Conservation (phyloP, 306 rosid species). For the Albizia julibrissin region DNA sequence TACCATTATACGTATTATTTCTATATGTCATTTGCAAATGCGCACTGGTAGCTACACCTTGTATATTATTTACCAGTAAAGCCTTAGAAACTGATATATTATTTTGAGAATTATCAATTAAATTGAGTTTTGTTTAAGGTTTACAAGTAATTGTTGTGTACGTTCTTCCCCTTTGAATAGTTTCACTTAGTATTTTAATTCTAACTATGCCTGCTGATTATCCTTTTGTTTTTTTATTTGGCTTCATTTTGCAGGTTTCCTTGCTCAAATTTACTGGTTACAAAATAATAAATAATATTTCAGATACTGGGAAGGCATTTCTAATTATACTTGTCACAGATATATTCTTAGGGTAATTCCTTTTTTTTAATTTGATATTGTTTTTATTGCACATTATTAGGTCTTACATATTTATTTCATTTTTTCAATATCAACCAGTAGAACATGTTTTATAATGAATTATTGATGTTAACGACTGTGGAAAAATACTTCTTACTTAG, state of each 20-base stretch:
- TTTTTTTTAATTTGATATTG: slow-evolving; percentile 20
- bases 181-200: slow-evolving; percentile 7
- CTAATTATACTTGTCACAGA: slow-evolving; percentile 84
- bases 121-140: background rate
- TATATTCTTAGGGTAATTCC: slow-evolving; percentile 90
- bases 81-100: background rate
- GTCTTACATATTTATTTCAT: background rate
- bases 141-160: background rate
- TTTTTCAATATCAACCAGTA: background rate
- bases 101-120: background rate
- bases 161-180: slow-evolving; percentile 7
- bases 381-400: background rate
- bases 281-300: slow-evolving; percentile 81
- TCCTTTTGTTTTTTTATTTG: slow-evolving; percentile 29
- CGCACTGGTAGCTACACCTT: background rate
- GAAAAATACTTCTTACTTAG: too few relatives aligned
- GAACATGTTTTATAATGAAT: slow-evolving; percentile 22
- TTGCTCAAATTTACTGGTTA: slow-evolving; percentile 97
- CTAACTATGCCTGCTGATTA: slow-evolving; percentile 15
- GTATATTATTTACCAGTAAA: background rate
- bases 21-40: background rate
- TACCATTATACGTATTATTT: background rate
- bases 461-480: background rate
- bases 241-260: slow-evolving; percentile 79
- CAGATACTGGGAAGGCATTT: slow-evolving; percentile 97